phyloP scores from a whole-genome alignment of 2,329 filamentous ascomycete species.

The Atkinsonella hypoxylon region DNA sequence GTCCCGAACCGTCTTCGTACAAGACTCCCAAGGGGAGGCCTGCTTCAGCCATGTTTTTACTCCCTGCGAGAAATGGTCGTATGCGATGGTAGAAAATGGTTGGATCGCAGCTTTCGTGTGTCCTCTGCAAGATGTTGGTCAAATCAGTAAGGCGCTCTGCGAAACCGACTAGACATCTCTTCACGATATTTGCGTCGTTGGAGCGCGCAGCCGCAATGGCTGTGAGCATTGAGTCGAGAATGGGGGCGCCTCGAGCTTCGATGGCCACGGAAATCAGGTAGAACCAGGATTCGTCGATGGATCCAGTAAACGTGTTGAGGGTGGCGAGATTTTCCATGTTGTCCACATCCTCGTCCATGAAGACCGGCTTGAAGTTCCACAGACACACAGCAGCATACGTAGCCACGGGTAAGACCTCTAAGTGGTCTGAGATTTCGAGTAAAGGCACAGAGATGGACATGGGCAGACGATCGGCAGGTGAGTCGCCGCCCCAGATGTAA shows the following conservation, averaged over 20 bases:
- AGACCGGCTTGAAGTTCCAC: slow-evolving; percentile 95
- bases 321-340: slow-evolving; percentile 80
- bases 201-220: slow-evolving; percentile 71
- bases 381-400: slow-evolving; percentile 86
- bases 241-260: slow-evolving; percentile 78
- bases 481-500: slow-evolving; percentile 92
- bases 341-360: slow-evolving; percentile 69
- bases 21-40: slow-evolving; percentile 78
- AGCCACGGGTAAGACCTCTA: slow-evolving; percentile 84
- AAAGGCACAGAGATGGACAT: slow-evolving; percentile 75
- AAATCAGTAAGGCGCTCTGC: slow-evolving; percentile 84
- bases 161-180: slow-evolving; percentile 64
- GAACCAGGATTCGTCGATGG: slow-evolving; percentile 96
- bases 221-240: slow-evolving; percentile 77
- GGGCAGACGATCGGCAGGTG: slow-evolving; percentile 66
- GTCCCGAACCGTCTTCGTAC: slow-evolving; percentile 69
- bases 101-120: slow-evolving; percentile 94
- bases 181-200: slow-evolving; percentile 59
- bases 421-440: slow-evolving; percentile 58
- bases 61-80: slow-evolving; percentile 87
- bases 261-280: slow-evolving; percentile 94
- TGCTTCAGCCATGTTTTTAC: slow-evolving; percentile 95
- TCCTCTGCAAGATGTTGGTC: slow-evolving; percentile 63
- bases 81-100: slow-evolving; percentile 93
- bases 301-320: slow-evolving; percentile 83